Evolutionary conservation across 2,329 filamentous ascomycete species (phyloP).

Genomic region (Phialophora verrucosa): DNA sequence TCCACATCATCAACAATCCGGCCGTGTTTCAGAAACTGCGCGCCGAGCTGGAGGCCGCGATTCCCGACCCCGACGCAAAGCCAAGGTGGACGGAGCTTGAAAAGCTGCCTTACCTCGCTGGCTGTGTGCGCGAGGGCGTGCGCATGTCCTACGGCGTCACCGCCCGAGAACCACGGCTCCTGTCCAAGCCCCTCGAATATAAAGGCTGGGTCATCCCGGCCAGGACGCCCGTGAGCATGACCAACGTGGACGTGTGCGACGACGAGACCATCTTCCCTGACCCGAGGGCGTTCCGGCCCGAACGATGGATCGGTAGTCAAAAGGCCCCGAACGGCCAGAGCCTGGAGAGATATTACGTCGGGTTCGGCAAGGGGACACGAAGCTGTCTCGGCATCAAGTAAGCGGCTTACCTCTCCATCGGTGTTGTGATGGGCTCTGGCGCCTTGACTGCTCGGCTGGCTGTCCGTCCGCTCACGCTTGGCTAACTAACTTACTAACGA

Average conservation of each 20-base stretch:
- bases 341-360: slow-evolving; percentile 46
- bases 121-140: slow-evolving; percentile 48
- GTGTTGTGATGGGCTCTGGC: too few relatives aligned
- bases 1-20: slow-evolving; percentile 40
- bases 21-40: slow-evolving; percentile 33
- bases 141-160: slow-evolving; percentile 48
- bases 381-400: slow-evolving; percentile 55
- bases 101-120: slow-evolving; percentile 51
- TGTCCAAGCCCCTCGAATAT: slow-evolving; percentile 36
- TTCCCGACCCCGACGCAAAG: slow-evolving; percentile 22
- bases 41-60: slow-evolving; percentile 33
- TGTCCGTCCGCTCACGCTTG: too few relatives aligned
- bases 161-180: slow-evolving; percentile 37
- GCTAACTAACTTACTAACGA: too few relatives aligned
- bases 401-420: neutral
- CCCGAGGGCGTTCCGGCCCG: slow-evolving; percentile 40
- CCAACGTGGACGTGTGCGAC: slow-evolving; percentile 37
- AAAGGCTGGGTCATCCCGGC: slow-evolving; percentile 43
- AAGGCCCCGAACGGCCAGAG: slow-evolving; percentile 23
- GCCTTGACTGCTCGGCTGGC: too few relatives aligned
- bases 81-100: slow-evolving; percentile 44
- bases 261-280: slow-evolving; percentile 43
- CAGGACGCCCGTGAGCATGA: slow-evolving; percentile 40
- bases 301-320: slow-evolving; percentile 41
- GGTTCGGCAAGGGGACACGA: slow-evolving; percentile 51